Evolutionary conservation across 257 asterid species (phyloP).

Genomic region (Misopates orontium): DNA sequence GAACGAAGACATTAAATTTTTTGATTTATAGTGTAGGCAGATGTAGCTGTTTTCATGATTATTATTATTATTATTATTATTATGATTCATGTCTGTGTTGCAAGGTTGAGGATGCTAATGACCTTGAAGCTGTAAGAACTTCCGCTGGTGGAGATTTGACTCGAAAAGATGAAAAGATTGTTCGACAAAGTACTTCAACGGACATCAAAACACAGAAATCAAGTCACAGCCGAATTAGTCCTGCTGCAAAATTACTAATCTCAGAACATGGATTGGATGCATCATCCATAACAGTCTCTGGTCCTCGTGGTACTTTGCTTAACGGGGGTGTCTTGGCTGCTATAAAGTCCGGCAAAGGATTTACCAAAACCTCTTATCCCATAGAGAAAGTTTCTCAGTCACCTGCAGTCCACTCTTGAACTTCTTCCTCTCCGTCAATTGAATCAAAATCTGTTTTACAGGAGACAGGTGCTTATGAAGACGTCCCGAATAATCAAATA

Average conservation of each 20-base stretch:
- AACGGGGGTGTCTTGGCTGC: constrained; percentile 97
- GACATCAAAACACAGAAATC: constrained; percentile 43
- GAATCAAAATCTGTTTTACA: constrained; percentile 52
- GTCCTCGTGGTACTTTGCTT: constrained; percentile 93
- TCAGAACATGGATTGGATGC: constrained; percentile 77
- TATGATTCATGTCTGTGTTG: constrained; percentile 33
- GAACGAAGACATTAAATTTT: constrained; percentile 12
- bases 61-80: no score
- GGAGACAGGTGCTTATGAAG: constrained; percentile 64
- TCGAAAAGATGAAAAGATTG: constrained; percentile 52
- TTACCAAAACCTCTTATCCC: constrained; percentile 43
- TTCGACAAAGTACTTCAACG: constrained; percentile 41
- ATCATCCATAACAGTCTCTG: constrained; percentile 76
- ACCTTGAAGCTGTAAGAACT: constrained; percentile 70
- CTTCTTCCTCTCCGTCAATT: constrained; percentile 40
- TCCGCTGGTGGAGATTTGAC: constrained; percentile 44
- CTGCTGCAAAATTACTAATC: constrained; percentile 89
- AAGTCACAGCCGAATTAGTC: constrained; percentile 73
- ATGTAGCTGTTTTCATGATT: constrained; percentile 22
- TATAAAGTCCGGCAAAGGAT: constrained; percentile 78
- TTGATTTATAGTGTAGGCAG: constrained; percentile 21
- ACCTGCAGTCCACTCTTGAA: constrained; percentile 40
- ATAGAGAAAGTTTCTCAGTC: constrained; percentile 49
- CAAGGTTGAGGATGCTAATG: constrained; percentile 93
- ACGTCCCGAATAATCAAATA: constrained; percentile 88